Base-by-base conservation (phyloP, 192 early-diverging fungal genomes). In the Allomyces arbusculus region DNA sequence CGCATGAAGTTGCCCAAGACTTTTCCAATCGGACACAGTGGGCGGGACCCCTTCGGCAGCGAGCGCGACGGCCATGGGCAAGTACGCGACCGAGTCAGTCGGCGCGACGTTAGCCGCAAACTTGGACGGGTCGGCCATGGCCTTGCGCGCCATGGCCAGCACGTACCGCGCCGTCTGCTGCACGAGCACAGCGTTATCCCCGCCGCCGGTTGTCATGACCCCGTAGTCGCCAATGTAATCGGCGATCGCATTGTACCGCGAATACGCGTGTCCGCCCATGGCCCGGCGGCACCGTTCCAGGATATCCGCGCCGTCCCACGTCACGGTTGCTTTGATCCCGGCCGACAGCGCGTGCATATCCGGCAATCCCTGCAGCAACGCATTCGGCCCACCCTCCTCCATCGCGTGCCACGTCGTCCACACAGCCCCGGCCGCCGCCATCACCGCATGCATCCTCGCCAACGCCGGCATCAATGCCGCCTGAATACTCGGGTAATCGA, bases 211-310 rank as follows among this genome's bases (percentile, higher is more conserved):
- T 0, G 84, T 86, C 50, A 80, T 73, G 22, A 84, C 82, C 45
- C 82, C 82, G 71, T 74, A 86, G 50, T 83, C 83, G 16, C 71
- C 77, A 62, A 80, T 83, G 50, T 78, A 67, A n/a, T 69, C 75
- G 12, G 75, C 78, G 63, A 86, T 84, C 44, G 76, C 77, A 69
- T 86, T 86, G 74, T 86, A 86, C 26, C 77, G 44, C 43, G 81
- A 83, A 70, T 83, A 86, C 8, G 84, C 84, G 63, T 86, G 82
- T 24, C 84, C 84, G 70, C 84, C 84, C 64, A 77, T 75, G 63
- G 76, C 71, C 66, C 82, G 71, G 67, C 82, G 73, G 63, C 74
- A 76, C 8, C 64, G 68, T 62, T 83, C 82, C 9, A 83, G 66
- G 10, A 79, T 67, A 23, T 81, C 78, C 23, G 73, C 73, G 19